Conservation (phyloP, 345 rosid genomes). For the Brassica rapa region DNA sequence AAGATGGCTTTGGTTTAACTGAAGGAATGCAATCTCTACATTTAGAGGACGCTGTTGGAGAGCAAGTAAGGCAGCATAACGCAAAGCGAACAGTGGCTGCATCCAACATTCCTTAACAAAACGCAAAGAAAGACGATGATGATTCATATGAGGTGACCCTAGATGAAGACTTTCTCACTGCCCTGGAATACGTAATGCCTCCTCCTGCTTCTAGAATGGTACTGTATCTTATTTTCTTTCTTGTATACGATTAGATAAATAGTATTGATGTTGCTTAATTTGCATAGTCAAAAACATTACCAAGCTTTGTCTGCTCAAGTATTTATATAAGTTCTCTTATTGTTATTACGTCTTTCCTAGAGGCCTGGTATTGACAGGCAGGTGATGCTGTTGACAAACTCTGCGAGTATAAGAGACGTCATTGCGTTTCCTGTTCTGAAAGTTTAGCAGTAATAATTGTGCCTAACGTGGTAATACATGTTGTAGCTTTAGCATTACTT, state of each 20-base stretch:
- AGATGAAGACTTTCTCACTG: constrained; percentile 89
- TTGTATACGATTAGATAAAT: not conserved
- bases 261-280: not conserved
- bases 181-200: constrained; percentile 96
- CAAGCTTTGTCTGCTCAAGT: not conserved
- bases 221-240: constrained; percentile 1
- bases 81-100: constrained; percentile 46
- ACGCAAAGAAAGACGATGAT: constrained; percentile 45
- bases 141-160: constrained; percentile 77
- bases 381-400: constrained; percentile 51
- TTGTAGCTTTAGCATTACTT: constrained; percentile 28
- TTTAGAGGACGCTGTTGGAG: too few relatives aligned
- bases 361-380: constrained; percentile 93
- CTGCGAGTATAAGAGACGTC: constrained; percentile 86
- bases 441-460: constrained; percentile 52
- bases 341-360: constrained; percentile 40
- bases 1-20: too few relatives aligned
- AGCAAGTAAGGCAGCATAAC: too few relatives aligned
- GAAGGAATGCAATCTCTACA: too few relatives aligned
- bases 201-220: constrained; percentile 95
- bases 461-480: constrained; percentile 8
- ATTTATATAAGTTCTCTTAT: not conserved
- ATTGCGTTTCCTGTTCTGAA: constrained; percentile 88
- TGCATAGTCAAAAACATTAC: constrained; percentile 1
- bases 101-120: constrained; percentile 36